Percentiles rank a stretch among this genome's conserved stretches.
These are phyloP conservation scores for Pseudogymnoascus sp. DNA, from an alignment of 2,329 filamentous ascomycete genomes.

Conservation along the genomic window DNA sequence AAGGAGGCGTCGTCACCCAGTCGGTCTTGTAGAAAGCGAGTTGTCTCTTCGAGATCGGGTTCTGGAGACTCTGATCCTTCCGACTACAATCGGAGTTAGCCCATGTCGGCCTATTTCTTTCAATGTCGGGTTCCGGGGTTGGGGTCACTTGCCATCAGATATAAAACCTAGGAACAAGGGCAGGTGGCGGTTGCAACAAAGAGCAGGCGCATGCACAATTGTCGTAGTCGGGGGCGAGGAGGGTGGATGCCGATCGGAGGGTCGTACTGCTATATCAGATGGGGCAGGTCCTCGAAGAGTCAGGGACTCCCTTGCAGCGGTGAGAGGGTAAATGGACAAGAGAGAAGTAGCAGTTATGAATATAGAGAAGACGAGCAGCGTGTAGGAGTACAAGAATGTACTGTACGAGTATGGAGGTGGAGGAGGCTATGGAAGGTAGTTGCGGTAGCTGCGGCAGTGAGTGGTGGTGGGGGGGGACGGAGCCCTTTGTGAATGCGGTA, in stretches of 20 bases:
- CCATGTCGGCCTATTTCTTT: background rate
- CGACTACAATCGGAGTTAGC: background rate
- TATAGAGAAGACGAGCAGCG: background rate
- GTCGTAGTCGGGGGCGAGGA: background rate
- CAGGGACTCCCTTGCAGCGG: background rate
- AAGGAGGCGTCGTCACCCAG: slow-evolving; percentile 33
- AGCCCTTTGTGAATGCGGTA: slow-evolving; percentile 4
- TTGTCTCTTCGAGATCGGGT: slow-evolving; percentile 23
- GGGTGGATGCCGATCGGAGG: background rate
- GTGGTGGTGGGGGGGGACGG: background rate
- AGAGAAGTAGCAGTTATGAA: background rate
- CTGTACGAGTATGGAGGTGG: background rate
- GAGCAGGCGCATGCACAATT: background rate
- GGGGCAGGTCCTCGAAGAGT: background rate
- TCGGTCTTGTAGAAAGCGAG: slow-evolving; percentile 32
- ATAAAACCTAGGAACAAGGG: slow-evolving; percentile 19
- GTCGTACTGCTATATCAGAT: background rate
- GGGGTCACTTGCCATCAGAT: slow-evolving; percentile 22
- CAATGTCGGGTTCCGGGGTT: background rate
- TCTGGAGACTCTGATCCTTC: background rate
- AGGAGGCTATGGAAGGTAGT: background rate
- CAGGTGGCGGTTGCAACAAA: slow-evolving; percentile 8
- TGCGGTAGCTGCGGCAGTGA: background rate
- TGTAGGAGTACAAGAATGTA: background rate
- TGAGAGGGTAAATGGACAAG: background rate